Conservation (phyloP, 306 rosid species). For the Astragalus glycyphyllos region DNA sequence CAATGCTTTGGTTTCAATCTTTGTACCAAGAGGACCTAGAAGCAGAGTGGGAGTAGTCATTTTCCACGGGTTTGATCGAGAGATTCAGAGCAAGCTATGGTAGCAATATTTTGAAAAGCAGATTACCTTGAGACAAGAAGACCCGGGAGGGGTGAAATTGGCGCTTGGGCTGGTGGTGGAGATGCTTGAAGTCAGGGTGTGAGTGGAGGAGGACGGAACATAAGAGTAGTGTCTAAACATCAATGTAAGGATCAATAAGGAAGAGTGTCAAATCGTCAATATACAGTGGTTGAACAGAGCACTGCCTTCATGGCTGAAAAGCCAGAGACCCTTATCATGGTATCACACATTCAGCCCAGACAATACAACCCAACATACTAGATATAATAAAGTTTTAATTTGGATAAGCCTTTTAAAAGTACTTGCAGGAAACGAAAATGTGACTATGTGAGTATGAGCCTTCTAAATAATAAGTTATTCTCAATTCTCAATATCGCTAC, state of each 20-base stretch:
- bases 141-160: too few species aligned
- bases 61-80: neutral
- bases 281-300: too few species aligned
- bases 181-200: too few species aligned
- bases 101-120: neutral
- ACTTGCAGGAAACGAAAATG: neutral
- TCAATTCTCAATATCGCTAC: neutral
- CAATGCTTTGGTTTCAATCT: neutral
- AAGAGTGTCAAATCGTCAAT: neutral
- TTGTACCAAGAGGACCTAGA: neutral
- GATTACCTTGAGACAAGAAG: too few species aligned
- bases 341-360: constrained; percentile 6
- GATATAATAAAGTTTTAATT: constrained; percentile 4
- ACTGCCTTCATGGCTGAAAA: too few species aligned
- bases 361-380: neutral
- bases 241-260: neutral
- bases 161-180: too few species aligned
- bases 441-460: neutral
- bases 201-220: too few species aligned
- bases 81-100: too few species aligned
- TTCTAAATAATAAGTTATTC: neutral
- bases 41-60: neutral
- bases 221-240: too few species aligned
- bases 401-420: neutral
- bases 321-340: neutral